Base-by-base conservation (phyloP, 805 yeast genomes). In the Candida krabiensis region DNA sequence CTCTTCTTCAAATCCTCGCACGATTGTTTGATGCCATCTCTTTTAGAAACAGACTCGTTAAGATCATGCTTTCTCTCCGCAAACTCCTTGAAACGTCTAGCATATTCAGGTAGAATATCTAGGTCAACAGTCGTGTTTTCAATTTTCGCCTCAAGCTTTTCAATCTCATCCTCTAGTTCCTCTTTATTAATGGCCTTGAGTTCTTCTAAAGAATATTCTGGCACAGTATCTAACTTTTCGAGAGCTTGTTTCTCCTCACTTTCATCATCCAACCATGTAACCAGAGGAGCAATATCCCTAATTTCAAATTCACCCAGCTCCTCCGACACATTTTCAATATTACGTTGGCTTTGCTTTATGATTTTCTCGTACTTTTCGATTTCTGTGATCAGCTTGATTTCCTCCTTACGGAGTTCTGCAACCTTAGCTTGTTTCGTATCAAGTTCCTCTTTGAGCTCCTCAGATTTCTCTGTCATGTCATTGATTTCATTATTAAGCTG, bases 31-130 rank as follows among this genome's bases (percentile, higher is more conserved):
- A 79, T 68, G 13, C 66, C 67, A 48, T 91, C 95, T 53, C 96
- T 74, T 40, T 69, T 60, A 14, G 63, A 63, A 3, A 88, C 83
- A 0, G 96, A 81, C 15, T 66, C 67, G 49, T 85, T 84, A 50
- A 91, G 66, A 41, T 84, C 93, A 0, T 58, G 50, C 50, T 81
- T 77, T 40, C 96, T 72, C 3, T 70, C 64, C 22, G 70, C 73
- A 53, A 71, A 88, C 50, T 89, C 96, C 1, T 58, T 56, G 33
- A 74, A 73, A 41, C 95, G 77, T 27, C 66, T 59, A 0, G 85
- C 84, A 58, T 89, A 93, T 46, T 89, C 95, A 40, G 77, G 77
- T 32, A 91, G 66, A 3, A 86, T 76, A 39, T 84, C 90, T 40
- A 83, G 69, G 56, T 91, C 91, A 4, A 81, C 81, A 40, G 71